Conservation (phyloP, 768 basidiomycete species). For the Panaeolus papilionaceus region DNA sequence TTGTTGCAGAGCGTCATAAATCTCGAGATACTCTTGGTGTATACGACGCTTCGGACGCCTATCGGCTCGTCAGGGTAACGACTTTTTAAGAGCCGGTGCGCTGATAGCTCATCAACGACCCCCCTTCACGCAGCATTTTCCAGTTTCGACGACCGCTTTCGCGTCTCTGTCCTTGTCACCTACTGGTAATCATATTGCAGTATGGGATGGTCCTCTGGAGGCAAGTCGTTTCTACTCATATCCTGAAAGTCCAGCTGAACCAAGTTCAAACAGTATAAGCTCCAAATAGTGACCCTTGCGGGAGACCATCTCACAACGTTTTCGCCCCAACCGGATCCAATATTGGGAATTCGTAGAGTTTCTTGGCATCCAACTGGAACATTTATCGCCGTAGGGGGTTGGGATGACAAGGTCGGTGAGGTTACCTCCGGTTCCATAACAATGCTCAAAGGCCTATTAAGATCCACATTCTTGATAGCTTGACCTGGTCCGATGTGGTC, state of each 20-base stretch:
- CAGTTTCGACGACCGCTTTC: constrained; percentile 75
- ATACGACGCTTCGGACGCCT: constrained; percentile 76
- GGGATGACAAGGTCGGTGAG: constrained; percentile 80
- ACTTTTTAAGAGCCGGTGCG: not conserved
- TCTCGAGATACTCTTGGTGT: constrained; percentile 88
- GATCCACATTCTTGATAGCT: constrained; percentile 77
- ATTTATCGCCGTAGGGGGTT: constrained; percentile 84
- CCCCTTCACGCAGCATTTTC: constrained; percentile 68
- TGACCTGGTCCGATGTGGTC: constrained; percentile 74
- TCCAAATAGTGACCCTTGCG: constrained; percentile 70
- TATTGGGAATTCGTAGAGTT: constrained; percentile 79
- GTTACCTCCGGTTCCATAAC: constrained; percentile 1
- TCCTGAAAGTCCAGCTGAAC: not conserved
- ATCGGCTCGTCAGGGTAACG: constrained; percentile 75
- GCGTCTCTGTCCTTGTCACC: constrained; percentile 80
- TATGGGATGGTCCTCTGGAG: constrained; percentile 89
- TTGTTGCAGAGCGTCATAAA: constrained; percentile 88
- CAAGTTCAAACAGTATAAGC: constrained; percentile 63
- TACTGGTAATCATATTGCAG: constrained; percentile 73
- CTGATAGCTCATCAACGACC: constrained; percentile 3
- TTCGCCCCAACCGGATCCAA: constrained; percentile 76
- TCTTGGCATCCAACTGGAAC: constrained; percentile 88
- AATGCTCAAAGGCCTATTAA: constrained; percentile 34
- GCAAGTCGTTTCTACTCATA: constrained; percentile 42
- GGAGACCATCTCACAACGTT: constrained; percentile 72